These are phyloP conservation scores for Pezicula carpinea DNA, from an alignment of 2,329 filamentous ascomycete genomes.

Conservation along the genomic window DNA sequence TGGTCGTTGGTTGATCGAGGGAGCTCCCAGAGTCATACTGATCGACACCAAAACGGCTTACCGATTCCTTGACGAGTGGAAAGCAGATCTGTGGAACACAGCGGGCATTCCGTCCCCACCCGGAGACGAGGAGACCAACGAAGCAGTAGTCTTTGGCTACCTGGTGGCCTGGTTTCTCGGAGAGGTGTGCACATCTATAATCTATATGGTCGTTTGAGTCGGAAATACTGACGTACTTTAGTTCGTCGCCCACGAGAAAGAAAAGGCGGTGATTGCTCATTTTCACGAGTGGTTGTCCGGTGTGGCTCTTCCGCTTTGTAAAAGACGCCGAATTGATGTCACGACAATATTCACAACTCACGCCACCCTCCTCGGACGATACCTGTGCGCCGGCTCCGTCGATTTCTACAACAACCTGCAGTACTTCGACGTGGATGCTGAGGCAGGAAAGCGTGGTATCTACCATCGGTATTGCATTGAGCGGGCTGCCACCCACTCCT, in stretches of 20 bases:
- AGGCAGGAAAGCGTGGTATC: conserved; percentile 96
- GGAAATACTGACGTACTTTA: conserved; percentile 36
- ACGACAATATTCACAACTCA: conserved; percentile 99
- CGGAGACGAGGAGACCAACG: conserved; percentile 91
- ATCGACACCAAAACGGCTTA: conserved; percentile 96
- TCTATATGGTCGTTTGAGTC: too few species aligned
- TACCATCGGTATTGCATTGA: conserved; percentile 99
- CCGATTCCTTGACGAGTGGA: conserved; percentile 91
- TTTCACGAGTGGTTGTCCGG: conserved; percentile 99
- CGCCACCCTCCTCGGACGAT: conserved; percentile 89
- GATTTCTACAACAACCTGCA: conserved; percentile 99
- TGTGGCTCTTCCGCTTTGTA: conserved; percentile 85
- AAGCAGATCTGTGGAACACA: conserved; percentile 88
- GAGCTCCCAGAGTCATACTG: conserved; percentile 85
- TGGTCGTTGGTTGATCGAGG: conserved; percentile 96
- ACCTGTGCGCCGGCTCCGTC: conserved; percentile 93
- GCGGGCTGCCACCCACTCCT: conserved; percentile 82
- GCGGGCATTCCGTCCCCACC: conserved; percentile 92
- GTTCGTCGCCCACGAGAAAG: conserved; percentile 93
- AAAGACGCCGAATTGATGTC: conserved; percentile 90
- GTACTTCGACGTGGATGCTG: conserved; percentile 91
- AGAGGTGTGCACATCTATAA: conserved; percentile 77
- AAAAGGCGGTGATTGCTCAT: conserved; percentile 89
- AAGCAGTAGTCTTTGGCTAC: conserved; percentile 96
- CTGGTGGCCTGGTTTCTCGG: conserved; percentile 96